phyloP scores from a whole-genome alignment of 257 asterid genomes.

The Parsonsia alboflavescens region DNA sequence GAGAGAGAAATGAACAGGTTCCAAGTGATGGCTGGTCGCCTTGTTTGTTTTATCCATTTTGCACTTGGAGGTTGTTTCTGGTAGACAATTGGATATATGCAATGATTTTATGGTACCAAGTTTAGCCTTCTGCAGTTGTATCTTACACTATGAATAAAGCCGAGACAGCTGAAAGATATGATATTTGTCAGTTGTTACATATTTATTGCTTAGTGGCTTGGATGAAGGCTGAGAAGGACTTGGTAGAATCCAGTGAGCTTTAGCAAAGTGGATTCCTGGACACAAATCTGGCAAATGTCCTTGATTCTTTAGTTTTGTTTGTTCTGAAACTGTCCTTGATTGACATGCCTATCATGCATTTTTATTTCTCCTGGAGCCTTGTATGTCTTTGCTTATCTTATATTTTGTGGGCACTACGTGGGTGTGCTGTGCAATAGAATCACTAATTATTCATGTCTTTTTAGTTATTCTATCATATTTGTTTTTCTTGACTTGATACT shows the following conservation, averaged over 20 bases:
- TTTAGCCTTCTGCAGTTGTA: not conserved
- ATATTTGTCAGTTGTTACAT: not conserved
- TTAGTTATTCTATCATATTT: not conserved
- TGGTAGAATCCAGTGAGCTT: not conserved
- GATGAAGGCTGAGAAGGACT: not conserved
- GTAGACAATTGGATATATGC: not conserved
- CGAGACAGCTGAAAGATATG: not conserved
- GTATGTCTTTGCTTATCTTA: not conserved
- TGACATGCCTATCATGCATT: not conserved
- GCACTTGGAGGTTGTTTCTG: not conserved
- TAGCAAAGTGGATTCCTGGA: not conserved
- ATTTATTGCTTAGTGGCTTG: not conserved
- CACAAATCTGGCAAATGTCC: not conserved
- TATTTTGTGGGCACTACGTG: not conserved
- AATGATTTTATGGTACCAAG: not conserved
- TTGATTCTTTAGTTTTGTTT: not conserved
- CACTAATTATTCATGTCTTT: not conserved
- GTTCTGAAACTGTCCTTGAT: not conserved
- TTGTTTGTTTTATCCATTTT: not conserved
- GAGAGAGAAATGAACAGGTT: not conserved
- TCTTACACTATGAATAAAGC: not conserved
- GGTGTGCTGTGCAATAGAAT: not conserved
- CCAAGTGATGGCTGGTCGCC: not conserved
- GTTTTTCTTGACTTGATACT: not conserved
- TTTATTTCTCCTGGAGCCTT: not conserved